phyloP scores from a whole-genome alignment of 495 filamentous ascomycete species.

The Hypoxylon fragiforme region DNA sequence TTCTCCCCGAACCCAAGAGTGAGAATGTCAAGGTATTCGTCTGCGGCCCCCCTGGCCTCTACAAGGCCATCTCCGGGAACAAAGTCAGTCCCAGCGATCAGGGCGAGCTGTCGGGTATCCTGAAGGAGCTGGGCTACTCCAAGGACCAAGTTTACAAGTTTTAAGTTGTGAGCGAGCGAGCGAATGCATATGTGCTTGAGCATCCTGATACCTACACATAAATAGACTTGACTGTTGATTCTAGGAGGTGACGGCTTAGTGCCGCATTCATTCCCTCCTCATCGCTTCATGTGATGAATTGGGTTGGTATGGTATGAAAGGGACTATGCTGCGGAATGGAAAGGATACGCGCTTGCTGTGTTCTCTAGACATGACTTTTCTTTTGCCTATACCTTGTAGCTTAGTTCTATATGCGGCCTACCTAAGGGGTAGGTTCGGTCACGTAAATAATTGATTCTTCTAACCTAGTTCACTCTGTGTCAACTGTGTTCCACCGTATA shows the following conservation, averaged over 20 bases:
- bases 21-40: constrained; percentile 92
- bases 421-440: neutral
- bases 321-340: constrained; percentile 11
- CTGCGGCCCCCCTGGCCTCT: constrained; percentile 88
- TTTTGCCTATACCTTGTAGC: constrained; percentile 10
- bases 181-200: neutral
- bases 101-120: constrained; percentile 79
- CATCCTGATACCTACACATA: too few relatives aligned
- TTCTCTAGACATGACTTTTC: neutral
- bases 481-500: too few relatives aligned
- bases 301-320: too few relatives aligned
- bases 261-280: too few relatives aligned
- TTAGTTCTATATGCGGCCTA: neutral
- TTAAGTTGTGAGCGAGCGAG: constrained; percentile 42
- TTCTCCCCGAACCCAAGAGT: constrained; percentile 83
- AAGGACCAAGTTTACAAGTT: constrained; percentile 99
- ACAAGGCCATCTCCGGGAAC: constrained; percentile 84
- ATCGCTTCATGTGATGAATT: too few relatives aligned
- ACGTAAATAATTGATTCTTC: too few relatives aligned
- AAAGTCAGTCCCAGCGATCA: constrained; percentile 92
- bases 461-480: too few relatives aligned
- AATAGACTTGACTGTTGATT: constrained; percentile 6
- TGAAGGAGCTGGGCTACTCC: constrained; percentile 89
- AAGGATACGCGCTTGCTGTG: neutral
- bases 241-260: too few relatives aligned